phyloP scores from a whole-genome alignment of 2,329 filamentous ascomycete species.

The Zasmidium angulare region DNA sequence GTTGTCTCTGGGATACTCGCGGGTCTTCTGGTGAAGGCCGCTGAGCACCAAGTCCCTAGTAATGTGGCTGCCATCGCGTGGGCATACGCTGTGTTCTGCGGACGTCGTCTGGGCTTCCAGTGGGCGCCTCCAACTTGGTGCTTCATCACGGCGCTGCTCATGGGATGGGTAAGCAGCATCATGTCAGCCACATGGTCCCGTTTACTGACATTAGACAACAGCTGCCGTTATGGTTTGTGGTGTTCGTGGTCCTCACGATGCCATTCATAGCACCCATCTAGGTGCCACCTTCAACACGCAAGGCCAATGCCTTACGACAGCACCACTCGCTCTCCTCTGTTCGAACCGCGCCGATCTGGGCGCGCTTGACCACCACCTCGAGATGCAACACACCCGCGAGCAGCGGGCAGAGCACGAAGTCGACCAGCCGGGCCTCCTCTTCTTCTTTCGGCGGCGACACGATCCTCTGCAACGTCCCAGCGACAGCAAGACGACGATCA shows the following conservation, averaged over 20 bases:
- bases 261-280: background rate
- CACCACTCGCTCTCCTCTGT: background rate
- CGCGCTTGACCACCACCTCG: constrained; percentile 15
- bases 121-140: background rate
- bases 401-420: constrained; percentile 27
- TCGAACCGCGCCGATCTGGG: constrained; percentile 5
- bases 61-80: background rate
- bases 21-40: background rate
- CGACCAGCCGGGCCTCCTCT: constrained; percentile 12
- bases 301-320: background rate
- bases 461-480: constrained; percentile 21
- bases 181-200: background rate
- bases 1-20: background rate
- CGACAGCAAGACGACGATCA: constrained; percentile 18
- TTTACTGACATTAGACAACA: background rate
- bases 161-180: background rate
- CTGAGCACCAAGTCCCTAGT: background rate
- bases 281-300: background rate
- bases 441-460: constrained; percentile 15
- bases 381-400: constrained; percentile 21
- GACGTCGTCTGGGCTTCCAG: background rate
- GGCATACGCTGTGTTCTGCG: background rate
- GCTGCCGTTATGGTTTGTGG: background rate
- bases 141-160: background rate
- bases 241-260: background rate